Base-by-base conservation (phyloP, 768 basidiomycete genomes). In the Lepiota subincarnata region DNA sequence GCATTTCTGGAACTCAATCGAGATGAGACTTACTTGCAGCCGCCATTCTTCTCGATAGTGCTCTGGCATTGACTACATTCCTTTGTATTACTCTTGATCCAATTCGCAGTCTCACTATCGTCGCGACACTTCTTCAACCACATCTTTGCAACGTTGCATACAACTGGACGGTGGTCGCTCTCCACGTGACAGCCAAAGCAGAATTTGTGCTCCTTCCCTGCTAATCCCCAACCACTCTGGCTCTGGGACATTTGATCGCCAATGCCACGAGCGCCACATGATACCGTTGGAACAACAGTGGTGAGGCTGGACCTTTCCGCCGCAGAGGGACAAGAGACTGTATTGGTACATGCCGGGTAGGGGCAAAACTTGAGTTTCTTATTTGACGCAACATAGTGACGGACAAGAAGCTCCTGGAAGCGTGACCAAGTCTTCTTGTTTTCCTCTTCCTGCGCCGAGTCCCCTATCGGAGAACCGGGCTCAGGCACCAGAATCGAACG, bases 11-110 rank as follows among this genome's bases (percentile, higher is more conserved):
- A 37, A 57, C 42, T 7, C 36, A 41, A 50, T 39, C 43, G 3
- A 5, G 24, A 19, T 50, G 5, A 18, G 12, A 86, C 93, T 64
- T 64, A 98, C 94, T 99, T 98, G 93, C 97, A 99, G 11, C 97
- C 97, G 7, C 97, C 97, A 59, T 98, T 98, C 87, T 99, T 99
- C 81, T 99, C 97, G 54, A 99, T 99, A 49, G 97, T 98, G 62
- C 92, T 93, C 68, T 92, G 87, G 68, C 97, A 99, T 66, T 93
- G 87, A 16, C 83, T 77, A 67, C 97, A 99, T 70, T 99, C 97
- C 76, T 99, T 98, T 38, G 97, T 99, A 67, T 99, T 98, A 58
- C 94, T 97, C 81, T 92, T 93, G 76, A 99, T 93, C 97, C 97
- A 99, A 68, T 99, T 98, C 20, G 94, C 92, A 14, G 97, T 99